Conservation (phyloP, 768 basidiomycete species). For the Sporobolomyces phaffii region DNA sequence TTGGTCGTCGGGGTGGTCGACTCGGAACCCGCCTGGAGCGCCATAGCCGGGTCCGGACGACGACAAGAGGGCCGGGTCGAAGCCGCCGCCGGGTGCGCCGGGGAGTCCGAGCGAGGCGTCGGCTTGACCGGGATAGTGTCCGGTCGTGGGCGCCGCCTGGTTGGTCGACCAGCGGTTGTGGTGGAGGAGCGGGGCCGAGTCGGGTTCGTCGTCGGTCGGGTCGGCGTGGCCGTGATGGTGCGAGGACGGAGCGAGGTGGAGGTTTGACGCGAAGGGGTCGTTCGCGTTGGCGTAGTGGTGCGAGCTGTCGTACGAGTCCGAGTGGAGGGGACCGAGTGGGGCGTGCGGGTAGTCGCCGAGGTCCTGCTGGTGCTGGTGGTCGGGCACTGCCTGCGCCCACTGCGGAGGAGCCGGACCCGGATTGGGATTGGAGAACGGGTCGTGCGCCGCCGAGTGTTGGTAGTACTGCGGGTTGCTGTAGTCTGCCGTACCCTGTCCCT, state of each 20-base stretch:
- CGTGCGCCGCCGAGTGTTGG: not conserved
- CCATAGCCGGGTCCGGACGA: not conserved
- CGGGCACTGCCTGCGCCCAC: not conserved
- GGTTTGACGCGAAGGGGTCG: not conserved
- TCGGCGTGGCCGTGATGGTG: not conserved
- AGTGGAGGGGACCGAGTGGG: not conserved
- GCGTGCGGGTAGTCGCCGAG: not conserved
- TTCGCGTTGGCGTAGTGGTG: not conserved
- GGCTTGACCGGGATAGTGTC: slow-evolving; percentile 10
- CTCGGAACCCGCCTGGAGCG: no score
- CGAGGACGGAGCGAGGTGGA: not conserved
- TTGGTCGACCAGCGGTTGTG: slow-evolving; percentile 4
- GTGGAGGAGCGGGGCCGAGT: slow-evolving; percentile 12
- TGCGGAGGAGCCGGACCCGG: not conserved
- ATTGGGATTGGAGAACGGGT: not conserved
- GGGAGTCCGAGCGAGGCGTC: slow-evolving; percentile 19
- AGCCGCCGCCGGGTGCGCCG: slow-evolving; percentile 8
- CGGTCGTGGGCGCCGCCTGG: not conserved
- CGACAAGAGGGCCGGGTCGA: slow-evolving; percentile 47
- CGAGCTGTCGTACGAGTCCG: not conserved
- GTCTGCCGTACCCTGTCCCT: not conserved
- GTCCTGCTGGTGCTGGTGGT: not conserved
- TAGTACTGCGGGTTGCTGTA: slow-evolving; percentile 3
- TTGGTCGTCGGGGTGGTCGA: slow-evolving; percentile 16
- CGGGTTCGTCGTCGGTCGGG: slow-evolving; percentile 20